A percentile compares a stretch with the other conserved stretches of the same genome.
Evolutionary conservation across 2,329 filamentous ascomycete species (phyloP).

Genomic region (Aulographum hederae): DNA sequence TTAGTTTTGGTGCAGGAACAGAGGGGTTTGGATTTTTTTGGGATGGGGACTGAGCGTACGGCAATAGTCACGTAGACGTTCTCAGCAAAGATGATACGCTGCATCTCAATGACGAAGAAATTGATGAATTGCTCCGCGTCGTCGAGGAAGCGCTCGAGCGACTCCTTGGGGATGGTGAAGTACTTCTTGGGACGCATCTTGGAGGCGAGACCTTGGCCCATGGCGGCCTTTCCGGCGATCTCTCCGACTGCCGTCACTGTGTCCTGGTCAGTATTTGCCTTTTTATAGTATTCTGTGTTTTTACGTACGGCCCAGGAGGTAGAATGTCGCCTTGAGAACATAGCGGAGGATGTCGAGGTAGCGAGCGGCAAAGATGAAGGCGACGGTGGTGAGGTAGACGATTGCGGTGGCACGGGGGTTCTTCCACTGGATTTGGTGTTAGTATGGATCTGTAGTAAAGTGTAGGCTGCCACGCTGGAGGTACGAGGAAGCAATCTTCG

Average conservation of each 20-base stretch:
- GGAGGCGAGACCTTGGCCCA: slow-evolving; percentile 40
- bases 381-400: slow-evolving; percentile 35
- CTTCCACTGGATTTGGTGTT: slow-evolving; percentile 31
- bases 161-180: slow-evolving; percentile 47
- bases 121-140: slow-evolving; percentile 47
- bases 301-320: slow-evolving; percentile 36
- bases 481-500: too few relatives aligned
- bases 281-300: not conserved
- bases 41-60: slow-evolving; percentile 23
- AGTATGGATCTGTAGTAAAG: not conserved
- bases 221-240: slow-evolving; percentile 33
- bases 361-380: slow-evolving; percentile 43
- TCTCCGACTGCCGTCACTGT: slow-evolving; percentile 38
- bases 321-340: slow-evolving; percentile 40
- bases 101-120: slow-evolving; percentile 51
- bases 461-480: too few relatives aligned
- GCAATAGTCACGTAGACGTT: slow-evolving; percentile 41
- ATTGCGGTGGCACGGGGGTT: slow-evolving; percentile 45
- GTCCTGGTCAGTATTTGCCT: slow-evolving; percentile 9
- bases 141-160: slow-evolving; percentile 40
- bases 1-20: slow-evolving; percentile 1
- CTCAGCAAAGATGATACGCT: slow-evolving; percentile 47
- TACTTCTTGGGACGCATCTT: slow-evolving; percentile 45
- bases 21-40: not conserved
- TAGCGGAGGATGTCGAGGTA: slow-evolving; percentile 45